These are phyloP conservation scores for Elsinoe ampelina DNA, from an alignment of 2,329 filamentous ascomycete species.

Conservation along the genomic window DNA sequence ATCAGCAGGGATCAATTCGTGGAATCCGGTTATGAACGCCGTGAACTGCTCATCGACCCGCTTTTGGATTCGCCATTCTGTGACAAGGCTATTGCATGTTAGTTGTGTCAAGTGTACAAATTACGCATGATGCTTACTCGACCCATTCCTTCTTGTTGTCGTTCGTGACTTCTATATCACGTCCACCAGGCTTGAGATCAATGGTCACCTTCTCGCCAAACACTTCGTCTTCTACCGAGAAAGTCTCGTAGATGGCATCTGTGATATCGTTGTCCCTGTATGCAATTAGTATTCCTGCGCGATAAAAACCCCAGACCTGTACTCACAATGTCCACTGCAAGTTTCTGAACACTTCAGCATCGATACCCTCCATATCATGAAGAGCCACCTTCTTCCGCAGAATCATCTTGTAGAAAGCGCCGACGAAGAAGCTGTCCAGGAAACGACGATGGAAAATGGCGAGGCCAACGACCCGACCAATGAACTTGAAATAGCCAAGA, in stretches of 20 bases:
- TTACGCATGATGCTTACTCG: slow-evolving; percentile 48
- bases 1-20: slow-evolving; percentile 92
- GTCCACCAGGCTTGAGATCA: slow-evolving; percentile 81
- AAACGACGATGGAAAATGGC: slow-evolving; percentile 98
- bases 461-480: slow-evolving; percentile 89
- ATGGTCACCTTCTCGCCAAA: slow-evolving; percentile 93
- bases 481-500: slow-evolving; percentile 99
- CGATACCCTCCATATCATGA: slow-evolving; percentile 97
- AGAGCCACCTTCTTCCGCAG: slow-evolving; percentile 83
- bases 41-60: slow-evolving; percentile 97
- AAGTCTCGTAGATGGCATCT: slow-evolving; percentile 87
- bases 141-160: slow-evolving; percentile 99
- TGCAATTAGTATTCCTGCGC: background rate
- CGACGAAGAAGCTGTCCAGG: slow-evolving; percentile 97
- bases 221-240: slow-evolving; percentile 92
- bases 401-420: slow-evolving; percentile 99
- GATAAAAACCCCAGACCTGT: background rate
- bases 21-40: slow-evolving; percentile 93
- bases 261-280: slow-evolving; percentile 83
- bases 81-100: slow-evolving; percentile 58
- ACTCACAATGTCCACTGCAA: slow-evolving; percentile 82
- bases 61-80: slow-evolving; percentile 98
- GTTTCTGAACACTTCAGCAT: slow-evolving; percentile 94
- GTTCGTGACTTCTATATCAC: slow-evolving; percentile 92
- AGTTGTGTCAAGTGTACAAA: slow-evolving; percentile 1